These are phyloP conservation scores for Pichia deserticola DNA, from an alignment of 805 yeast species.

Conservation along the genomic window DNA sequence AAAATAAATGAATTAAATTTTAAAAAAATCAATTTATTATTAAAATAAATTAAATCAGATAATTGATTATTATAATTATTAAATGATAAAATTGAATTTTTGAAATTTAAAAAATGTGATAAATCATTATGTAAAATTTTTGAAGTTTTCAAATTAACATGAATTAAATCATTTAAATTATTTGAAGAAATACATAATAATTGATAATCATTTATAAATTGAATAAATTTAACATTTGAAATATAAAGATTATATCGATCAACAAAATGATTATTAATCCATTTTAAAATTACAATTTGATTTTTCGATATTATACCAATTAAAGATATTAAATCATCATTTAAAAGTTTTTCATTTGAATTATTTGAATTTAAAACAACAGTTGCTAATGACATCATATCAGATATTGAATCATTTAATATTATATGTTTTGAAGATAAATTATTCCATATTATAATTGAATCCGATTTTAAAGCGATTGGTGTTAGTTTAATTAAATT, in stretches of 20 bases:
- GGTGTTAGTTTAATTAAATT: background rate
- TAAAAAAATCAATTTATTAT: constrained; percentile 21
- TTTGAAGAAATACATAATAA: constrained; percentile 3
- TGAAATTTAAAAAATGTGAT: background rate
- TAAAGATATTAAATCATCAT: constrained; percentile 1
- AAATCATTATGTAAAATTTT: constrained; percentile 4
- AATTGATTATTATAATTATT: background rate
- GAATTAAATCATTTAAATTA: constrained; percentile 8
- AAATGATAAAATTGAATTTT: background rate
- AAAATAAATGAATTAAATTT: constrained; percentile 21
- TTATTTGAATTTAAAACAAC: constrained; percentile 6
- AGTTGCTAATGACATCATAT: constrained; percentile 28
- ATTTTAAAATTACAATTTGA: constrained; percentile 10
- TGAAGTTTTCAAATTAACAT: constrained; percentile 2
- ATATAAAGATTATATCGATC: constrained; percentile 10
- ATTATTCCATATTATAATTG: constrained; percentile 3
- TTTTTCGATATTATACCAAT: constrained; percentile 2
- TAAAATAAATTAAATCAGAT: constrained; percentile 4
- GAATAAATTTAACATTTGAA: constrained; percentile 1
- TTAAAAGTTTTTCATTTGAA: background rate
- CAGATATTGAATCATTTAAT: constrained; percentile 15
- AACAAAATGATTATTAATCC: constrained; percentile 3
- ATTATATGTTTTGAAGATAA: background rate
- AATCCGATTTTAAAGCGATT: background rate
- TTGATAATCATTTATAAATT: constrained; percentile 3